Evolutionary conservation across 139 green algal genomes (phyloP).

Genomic region (Diplosphaera chodatii): DNA sequence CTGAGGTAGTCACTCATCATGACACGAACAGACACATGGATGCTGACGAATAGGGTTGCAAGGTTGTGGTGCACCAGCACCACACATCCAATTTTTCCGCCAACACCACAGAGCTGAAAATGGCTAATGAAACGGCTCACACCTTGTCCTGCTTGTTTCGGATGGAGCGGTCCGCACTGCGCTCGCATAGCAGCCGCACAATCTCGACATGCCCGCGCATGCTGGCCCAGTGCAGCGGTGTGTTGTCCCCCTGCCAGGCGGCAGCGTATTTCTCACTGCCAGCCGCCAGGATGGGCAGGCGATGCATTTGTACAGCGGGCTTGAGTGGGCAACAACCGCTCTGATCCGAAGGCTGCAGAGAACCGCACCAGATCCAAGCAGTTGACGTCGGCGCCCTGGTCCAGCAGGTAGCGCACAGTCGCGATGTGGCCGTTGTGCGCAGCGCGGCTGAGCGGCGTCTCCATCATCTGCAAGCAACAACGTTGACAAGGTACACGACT

Average conservation of each 20-base stretch:
- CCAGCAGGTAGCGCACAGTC: conserved; percentile 69
- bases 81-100: too few species aligned
- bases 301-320: too few species aligned
- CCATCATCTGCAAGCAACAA: conserved; percentile 81
- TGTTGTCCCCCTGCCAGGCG: conserved; percentile 96
- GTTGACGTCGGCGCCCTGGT: conserved; percentile 63
- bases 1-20: too few species aligned
- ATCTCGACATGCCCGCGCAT: conserved; percentile 96
- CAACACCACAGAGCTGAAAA: too few species aligned
- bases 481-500: too few species aligned
- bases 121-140: too few species aligned
- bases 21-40: too few species aligned
- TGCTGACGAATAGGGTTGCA: too few species aligned
- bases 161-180: conserved; percentile 48
- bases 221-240: conserved; percentile 86
- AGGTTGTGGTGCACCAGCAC: too few species aligned
- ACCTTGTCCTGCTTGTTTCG: conserved; percentile 70
- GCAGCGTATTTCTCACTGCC: too few species aligned
- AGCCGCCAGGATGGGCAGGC: too few species aligned
- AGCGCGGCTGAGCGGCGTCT: conserved; percentile 74
- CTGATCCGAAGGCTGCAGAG: background rate
- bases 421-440: conserved; percentile 88
- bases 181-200: conserved; percentile 63
- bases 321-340: background rate
- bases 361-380: conserved; percentile 65